phyloP scores from a whole-genome alignment of 2,329 filamentous ascomycete species.

The Gnomoniopsis sp. region DNA sequence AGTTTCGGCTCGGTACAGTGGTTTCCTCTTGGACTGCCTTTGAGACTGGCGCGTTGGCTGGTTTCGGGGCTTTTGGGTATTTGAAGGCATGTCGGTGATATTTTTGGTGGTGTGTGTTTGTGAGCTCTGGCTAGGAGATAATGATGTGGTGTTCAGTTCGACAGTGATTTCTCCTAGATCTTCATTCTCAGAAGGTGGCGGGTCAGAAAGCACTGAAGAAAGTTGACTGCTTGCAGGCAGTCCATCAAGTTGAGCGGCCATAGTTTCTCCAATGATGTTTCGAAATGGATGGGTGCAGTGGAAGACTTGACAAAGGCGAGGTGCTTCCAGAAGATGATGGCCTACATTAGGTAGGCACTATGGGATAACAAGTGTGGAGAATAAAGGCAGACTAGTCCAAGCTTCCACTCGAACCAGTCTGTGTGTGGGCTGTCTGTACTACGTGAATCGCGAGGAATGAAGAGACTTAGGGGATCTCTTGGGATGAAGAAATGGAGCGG shows the following conservation, averaged over 20 bases:
- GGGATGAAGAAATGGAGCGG: background rate
- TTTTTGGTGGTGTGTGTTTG: background rate
- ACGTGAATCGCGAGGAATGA: background rate
- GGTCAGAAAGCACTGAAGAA: constrained; percentile 12
- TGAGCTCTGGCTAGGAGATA: background rate
- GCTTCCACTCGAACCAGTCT: background rate
- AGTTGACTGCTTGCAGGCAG: constrained; percentile 9
- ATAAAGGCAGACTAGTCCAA: background rate
- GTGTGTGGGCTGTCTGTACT: background rate
- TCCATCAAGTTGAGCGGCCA: background rate
- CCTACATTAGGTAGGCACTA: background rate
- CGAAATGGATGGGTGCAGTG: background rate
- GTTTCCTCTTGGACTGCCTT: background rate
- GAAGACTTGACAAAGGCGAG: background rate
- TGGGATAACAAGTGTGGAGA: background rate
- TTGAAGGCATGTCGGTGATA: background rate
- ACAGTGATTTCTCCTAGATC: background rate
- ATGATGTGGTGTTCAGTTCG: background rate
- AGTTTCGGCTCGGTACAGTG: background rate
- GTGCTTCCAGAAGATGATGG: background rate
- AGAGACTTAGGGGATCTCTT: background rate
- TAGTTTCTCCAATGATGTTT: background rate
- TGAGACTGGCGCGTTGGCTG: background rate
- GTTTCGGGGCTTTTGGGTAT: background rate
- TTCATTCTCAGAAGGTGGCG: constrained; percentile 6